A percentile compares a stretch with the other conserved stretches of the same genome.
Evolutionary conservation across 1,139 yeast species (phyloP).

Genomic region (Debaryomyces singareniensis): DNA sequence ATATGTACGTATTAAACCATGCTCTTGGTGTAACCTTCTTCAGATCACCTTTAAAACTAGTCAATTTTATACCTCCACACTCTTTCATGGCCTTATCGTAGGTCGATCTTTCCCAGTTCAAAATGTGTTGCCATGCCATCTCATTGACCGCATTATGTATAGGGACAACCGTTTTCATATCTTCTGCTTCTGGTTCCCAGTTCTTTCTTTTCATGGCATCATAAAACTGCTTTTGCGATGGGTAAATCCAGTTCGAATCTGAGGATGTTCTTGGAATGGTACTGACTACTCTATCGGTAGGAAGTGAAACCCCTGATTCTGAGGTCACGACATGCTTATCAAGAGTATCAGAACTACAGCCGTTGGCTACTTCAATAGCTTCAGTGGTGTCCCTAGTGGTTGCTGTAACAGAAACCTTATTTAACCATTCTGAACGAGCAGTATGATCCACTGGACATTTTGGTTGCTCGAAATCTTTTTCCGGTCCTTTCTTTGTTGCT

Average conservation of each 20-base stretch:
- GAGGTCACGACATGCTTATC: constrained; percentile 17
- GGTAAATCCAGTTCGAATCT: constrained; percentile 79
- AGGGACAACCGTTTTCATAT: constrained; percentile 89
- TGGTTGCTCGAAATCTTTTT: constrained; percentile 17
- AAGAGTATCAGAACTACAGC: constrained; percentile 42
- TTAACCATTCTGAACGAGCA: constrained; percentile 54
- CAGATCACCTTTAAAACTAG: constrained; percentile 86
- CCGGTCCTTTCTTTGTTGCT: constrained; percentile 1
- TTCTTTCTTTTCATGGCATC: constrained; percentile 91
- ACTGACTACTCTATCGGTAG: constrained; percentile 69
- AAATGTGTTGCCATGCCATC: constrained; percentile 81
- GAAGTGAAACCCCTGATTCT: constrained; percentile 32
- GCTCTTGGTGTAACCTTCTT: constrained; percentile 86
- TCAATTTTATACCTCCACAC: constrained; percentile 83
- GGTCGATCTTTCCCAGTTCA: constrained; percentile 69
- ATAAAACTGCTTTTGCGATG: constrained; percentile 89
- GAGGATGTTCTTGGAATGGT: constrained; percentile 77
- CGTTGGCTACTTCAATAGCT: constrained; percentile 36
- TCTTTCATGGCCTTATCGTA: constrained; percentile 40
- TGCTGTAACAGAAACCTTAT: constrained; percentile 29
- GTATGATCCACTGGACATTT: constrained; percentile 66
- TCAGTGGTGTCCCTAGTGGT: constrained; percentile 17
- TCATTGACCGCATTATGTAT: constrained; percentile 93
- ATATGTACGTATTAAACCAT: constrained; percentile 52
- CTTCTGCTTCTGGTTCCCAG: constrained; percentile 76